Percentiles rank a stretch among this genome's conserved stretches.
Conservation (phyloP, 768 basidiomycete species). For the Boletales sp. region DNA sequence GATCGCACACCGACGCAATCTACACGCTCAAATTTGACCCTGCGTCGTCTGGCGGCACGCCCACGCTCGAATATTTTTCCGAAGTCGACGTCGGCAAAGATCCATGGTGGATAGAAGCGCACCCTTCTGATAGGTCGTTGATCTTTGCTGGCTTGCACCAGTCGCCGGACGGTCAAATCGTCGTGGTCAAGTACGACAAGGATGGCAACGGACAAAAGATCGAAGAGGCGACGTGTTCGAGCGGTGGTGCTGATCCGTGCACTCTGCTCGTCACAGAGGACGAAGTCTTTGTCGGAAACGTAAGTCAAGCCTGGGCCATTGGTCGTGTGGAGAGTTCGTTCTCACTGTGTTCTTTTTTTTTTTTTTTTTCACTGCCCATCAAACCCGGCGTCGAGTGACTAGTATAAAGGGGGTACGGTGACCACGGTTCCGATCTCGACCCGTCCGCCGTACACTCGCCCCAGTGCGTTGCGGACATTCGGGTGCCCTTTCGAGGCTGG, state of each 20-base stretch:
- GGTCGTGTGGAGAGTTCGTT: too few relatives aligned
- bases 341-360: too few relatives aligned
- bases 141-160: conserved; percentile 68
- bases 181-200: conserved; percentile 54
- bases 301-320: conserved; percentile 22
- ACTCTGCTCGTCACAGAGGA: conserved; percentile 56
- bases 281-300: conserved; percentile 68
- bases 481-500: conserved; percentile 36
- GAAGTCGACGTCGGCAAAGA: conserved; percentile 51
- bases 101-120: conserved; percentile 74
- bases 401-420: conserved; percentile 72
- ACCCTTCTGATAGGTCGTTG: conserved; percentile 53
- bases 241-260: conserved; percentile 63
- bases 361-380: too few relatives aligned
- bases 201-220: conserved; percentile 44
- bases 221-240: conserved; percentile 34
- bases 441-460: conserved; percentile 42
- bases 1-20: conserved; percentile 61
- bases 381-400: neutral
- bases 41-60: conserved; percentile 34
- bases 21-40: conserved; percentile 66
- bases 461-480: conserved; percentile 32
- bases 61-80: conserved; percentile 45
- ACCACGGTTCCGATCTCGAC: conserved; percentile 53
- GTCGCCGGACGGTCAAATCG: conserved; percentile 52